These are phyloP conservation scores for Hirsutella minnesotensis DNA, from an alignment of 2,329 filamentous ascomycete genomes.

Conservation along the genomic window DNA sequence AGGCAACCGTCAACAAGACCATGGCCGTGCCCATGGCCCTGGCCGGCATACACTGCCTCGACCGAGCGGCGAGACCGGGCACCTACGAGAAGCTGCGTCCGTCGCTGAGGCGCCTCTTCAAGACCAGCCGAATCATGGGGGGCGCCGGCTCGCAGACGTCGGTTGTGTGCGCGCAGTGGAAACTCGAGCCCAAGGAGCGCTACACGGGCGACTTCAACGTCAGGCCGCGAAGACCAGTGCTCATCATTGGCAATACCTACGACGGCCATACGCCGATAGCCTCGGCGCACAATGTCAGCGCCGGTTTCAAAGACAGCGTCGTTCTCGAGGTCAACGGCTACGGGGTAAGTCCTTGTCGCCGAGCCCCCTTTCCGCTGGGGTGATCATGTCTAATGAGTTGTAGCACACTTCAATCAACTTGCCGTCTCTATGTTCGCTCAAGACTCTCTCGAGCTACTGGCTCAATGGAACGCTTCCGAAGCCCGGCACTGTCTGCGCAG, in stretches of 20 bases:
- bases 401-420: conserved; percentile 12
- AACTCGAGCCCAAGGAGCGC: conserved; percentile 21
- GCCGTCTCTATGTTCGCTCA: conserved; percentile 19
- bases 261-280: conserved; percentile 26
- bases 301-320: conserved; percentile 23
- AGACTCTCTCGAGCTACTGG: conserved; percentile 18
- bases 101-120: conserved; percentile 10
- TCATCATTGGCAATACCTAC: conserved; percentile 25
- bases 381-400: background rate
- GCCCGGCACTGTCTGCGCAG: conserved; percentile 18
- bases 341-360: conserved; percentile 18
- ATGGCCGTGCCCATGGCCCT: background rate
- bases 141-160: conserved; percentile 6
- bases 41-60: conserved; percentile 22
- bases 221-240: conserved; percentile 19
- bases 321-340: conserved; percentile 22
- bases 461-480: conserved; percentile 20
- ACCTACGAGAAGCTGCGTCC: conserved; percentile 16
- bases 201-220: conserved; percentile 20
- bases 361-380: too few relatives aligned
- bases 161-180: conserved; percentile 25
- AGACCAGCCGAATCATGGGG: conserved; percentile 16
- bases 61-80: conserved; percentile 14
- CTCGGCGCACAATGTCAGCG: conserved; percentile 23
- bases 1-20: background rate